Percentiles rank a stretch among this genome's conserved stretches.
Conservation (phyloP, 106 monocot genomes). For the Dioscorea dumetorum region DNA sequence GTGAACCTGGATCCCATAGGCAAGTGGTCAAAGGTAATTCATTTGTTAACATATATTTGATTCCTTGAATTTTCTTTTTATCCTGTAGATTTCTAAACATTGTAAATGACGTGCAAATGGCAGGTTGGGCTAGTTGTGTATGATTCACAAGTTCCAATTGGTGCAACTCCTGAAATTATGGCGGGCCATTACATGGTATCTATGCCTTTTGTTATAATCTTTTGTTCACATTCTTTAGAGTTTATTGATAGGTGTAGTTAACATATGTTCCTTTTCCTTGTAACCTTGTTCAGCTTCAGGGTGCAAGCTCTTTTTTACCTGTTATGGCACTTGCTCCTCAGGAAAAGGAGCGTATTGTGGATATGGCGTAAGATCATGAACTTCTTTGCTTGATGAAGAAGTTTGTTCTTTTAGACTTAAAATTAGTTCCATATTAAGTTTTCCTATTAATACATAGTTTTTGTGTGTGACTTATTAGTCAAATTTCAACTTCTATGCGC, state of each 20-base stretch:
- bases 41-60: slow-evolving; percentile 1
- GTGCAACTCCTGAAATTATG: slow-evolving; percentile 90
- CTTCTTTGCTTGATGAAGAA: background rate
- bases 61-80: background rate
- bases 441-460: no score
- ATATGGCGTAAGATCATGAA: slow-evolving; percentile 84
- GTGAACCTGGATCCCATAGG: slow-evolving; percentile 83
- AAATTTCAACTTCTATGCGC: no score
- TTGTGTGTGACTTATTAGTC: no score
- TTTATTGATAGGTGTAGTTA: background rate
- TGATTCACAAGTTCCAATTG: slow-evolving; percentile 85
- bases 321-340: slow-evolving; percentile 99
- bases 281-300: slow-evolving; percentile 58
- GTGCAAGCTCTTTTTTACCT: slow-evolving; percentile 93
- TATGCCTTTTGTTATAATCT: background rate
- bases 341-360: slow-evolving; percentile 90
- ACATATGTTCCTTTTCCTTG: background rate
- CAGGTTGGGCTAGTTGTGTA: slow-evolving; percentile 95
- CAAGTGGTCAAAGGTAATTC: slow-evolving; percentile 92
- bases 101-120: slow-evolving; percentile 3
- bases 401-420: no score
- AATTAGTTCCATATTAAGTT: no score
- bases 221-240: background rate
- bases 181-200: slow-evolving; percentile 95
- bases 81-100: background rate